Conservation (phyloP, 371 early-diverging fungal species). For the Entomophthora muscae region DNA sequence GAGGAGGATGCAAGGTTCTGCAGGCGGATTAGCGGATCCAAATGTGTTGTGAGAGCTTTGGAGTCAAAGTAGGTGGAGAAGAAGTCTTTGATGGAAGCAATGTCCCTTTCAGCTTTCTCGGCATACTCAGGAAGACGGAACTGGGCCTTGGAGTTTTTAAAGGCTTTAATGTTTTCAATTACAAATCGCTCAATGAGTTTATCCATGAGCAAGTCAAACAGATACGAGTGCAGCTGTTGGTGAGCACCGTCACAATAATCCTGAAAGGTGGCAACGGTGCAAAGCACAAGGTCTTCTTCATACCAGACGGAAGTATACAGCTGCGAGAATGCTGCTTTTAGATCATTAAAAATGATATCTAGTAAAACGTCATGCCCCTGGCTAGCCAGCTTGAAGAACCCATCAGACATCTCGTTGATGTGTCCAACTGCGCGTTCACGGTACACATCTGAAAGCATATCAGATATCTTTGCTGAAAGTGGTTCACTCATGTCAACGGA, state of each 20-base stretch:
- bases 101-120: slow-evolving; percentile 49
- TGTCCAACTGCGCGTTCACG: slow-evolving; percentile 35
- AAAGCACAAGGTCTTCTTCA: slow-evolving; percentile 51
- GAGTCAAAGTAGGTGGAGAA: slow-evolving; percentile 38
- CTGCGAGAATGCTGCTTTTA: slow-evolving; percentile 44
- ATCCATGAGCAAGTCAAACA: slow-evolving; percentile 64
- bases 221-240: slow-evolving; percentile 58
- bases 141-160: slow-evolving; percentile 54
- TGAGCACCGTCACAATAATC: slow-evolving; percentile 79
- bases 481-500: slow-evolving; percentile 77
- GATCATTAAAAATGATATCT: slow-evolving; percentile 67
- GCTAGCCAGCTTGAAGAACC: slow-evolving; percentile 63
- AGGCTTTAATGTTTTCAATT: slow-evolving; percentile 62
- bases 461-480: slow-evolving; percentile 42
- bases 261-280: slow-evolving; percentile 69
- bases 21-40: slow-evolving; percentile 60
- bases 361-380: slow-evolving; percentile 47
- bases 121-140: slow-evolving; percentile 37
- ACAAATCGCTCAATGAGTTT: slow-evolving; percentile 72
- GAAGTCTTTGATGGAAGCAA: slow-evolving; percentile 35
- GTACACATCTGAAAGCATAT: slow-evolving; percentile 44
- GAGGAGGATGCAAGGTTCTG: slow-evolving; percentile 46
- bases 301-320: slow-evolving; percentile 81
- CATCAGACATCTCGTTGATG: slow-evolving; percentile 46
- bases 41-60: slow-evolving; percentile 40